A percentile compares a stretch with the other conserved stretches of the same genome.
Evolutionary conservation across 148 eudicot genomes (phyloP).

Genomic region (Pouteria glomerata): DNA sequence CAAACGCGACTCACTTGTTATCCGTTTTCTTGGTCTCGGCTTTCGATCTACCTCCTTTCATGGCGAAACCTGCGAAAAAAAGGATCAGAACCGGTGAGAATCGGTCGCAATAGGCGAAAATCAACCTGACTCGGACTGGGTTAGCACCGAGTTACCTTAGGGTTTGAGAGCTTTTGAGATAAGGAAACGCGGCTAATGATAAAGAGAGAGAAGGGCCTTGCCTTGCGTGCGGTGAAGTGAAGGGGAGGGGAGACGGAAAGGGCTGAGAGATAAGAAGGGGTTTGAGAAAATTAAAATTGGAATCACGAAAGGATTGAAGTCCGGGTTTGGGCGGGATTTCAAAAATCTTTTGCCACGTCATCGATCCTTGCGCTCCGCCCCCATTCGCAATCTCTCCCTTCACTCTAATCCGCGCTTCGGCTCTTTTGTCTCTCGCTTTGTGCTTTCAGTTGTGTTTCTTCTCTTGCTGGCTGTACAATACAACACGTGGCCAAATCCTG

Average conservation of each 20-base stretch:
- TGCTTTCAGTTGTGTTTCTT: constrained; percentile 26
- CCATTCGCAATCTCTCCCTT: background rate
- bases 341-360: constrained; percentile 20
- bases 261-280: constrained; percentile 21
- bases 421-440: constrained; percentile 4
- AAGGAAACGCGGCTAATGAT: background rate
- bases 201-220: background rate
- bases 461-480: too few species aligned
- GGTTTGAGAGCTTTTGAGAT: too few species aligned
- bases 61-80: constrained; percentile 13
- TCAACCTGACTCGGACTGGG: constrained; percentile 6
- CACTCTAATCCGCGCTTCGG: too few species aligned
- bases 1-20: constrained; percentile 20
- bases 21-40: constrained; percentile 14
- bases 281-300: constrained; percentile 8
- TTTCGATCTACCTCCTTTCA: constrained; percentile 26
- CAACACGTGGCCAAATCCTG: too few species aligned
- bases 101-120: constrained; percentile 7
- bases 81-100: constrained; percentile 13
- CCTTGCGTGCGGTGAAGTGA: background rate
- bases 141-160: constrained; percentile 12
- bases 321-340: constrained; percentile 34
- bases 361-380: constrained; percentile 9
- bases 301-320: constrained; percentile 13
- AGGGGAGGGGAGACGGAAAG: background rate